phyloP scores from a whole-genome alignment of 768 basidiomycete species.

The Tubosaeta sp. region DNA sequence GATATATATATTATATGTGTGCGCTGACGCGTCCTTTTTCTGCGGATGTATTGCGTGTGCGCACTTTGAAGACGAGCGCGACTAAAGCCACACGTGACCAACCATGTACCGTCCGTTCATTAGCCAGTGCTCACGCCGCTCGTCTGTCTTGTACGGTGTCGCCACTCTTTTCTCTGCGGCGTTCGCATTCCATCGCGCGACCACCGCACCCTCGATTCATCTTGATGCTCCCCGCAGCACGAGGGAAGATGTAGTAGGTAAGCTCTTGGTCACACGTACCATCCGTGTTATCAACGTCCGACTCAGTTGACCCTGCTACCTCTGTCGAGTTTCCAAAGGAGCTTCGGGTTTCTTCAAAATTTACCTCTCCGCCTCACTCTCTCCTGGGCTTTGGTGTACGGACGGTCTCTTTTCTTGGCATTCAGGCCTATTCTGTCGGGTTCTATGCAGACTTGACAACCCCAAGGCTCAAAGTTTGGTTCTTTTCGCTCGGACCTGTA shows the following conservation, averaged over 20 bases:
- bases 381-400: slow-evolving; percentile 84
- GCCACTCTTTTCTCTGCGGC: slow-evolving; percentile 31
- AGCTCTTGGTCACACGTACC: not conserved
- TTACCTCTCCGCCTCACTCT: slow-evolving; percentile 56
- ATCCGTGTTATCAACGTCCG: not conserved
- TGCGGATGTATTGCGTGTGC: slow-evolving; percentile 16
- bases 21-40: slow-evolving; percentile 29
- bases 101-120: slow-evolving; percentile 9
- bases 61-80: not conserved
- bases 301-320: slow-evolving; percentile 67
- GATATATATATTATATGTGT: slow-evolving; percentile 8
- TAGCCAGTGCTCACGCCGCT: not conserved
- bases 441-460: slow-evolving; percentile 85
- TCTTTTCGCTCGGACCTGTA: not conserved
- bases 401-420: slow-evolving; percentile 81
- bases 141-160: slow-evolving; percentile 28
- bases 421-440: slow-evolving; percentile 86
- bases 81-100: slow-evolving; percentile 12
- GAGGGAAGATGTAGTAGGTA: slow-evolving; percentile 21
- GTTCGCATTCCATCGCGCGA: slow-evolving; percentile 22
- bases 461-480: slow-evolving; percentile 52
- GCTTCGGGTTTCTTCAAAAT: slow-evolving; percentile 59
- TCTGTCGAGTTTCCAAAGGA: slow-evolving; percentile 69
- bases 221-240: slow-evolving; percentile 39
- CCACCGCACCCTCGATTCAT: slow-evolving; percentile 26